Evolutionary conservation across 805 yeast genomes (phyloP).

Genomic region (baker's yeast (Saccharomyces cerevisiae)): DNA sequence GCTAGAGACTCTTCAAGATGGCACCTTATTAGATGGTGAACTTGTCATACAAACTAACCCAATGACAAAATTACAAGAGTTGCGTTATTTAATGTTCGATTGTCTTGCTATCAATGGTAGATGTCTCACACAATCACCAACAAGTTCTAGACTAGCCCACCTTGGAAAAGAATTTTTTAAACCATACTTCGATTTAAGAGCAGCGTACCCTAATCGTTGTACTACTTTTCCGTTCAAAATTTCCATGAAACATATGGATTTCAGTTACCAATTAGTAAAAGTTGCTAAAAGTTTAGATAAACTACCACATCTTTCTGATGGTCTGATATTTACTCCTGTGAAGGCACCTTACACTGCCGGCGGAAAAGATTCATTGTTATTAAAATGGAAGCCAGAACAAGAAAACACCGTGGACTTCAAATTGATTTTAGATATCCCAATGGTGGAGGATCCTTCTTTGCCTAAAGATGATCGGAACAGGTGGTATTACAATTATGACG

Average conservation of each 20-base stretch:
- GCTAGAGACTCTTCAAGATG: conserved; percentile 58
- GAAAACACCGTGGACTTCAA: conserved; percentile 91
- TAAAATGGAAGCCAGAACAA: conserved; percentile 96
- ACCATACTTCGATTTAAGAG: conserved; percentile 70
- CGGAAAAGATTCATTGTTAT: conserved; percentile 65
- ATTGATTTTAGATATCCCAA: conserved; percentile 39
- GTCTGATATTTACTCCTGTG: conserved; percentile 86
- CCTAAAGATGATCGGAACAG: conserved; percentile 55
- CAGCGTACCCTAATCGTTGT: conserved; percentile 63
- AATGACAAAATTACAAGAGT: conserved; percentile 47
- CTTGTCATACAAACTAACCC: conserved; percentile 64
- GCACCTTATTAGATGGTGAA: conserved; percentile 91
- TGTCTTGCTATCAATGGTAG: conserved; percentile 78
- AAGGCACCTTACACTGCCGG: conserved; percentile 82
- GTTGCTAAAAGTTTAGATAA: conserved; percentile 64
- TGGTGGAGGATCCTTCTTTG: conserved; percentile 27
- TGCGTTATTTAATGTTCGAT: conserved; percentile 83
- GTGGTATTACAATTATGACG: conserved; percentile 73
- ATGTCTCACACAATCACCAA: conserved; percentile 56
- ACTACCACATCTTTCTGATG: conserved; percentile 85
- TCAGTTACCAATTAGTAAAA: conserved; percentile 66
- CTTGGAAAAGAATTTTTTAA: conserved; percentile 70
- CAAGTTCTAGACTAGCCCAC: conserved; percentile 80
- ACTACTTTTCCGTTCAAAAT: conserved; percentile 76
- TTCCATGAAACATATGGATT: conserved; percentile 80